Conservation (phyloP, 1,284 basidiomycete species). For the Somion occarium region DNA sequence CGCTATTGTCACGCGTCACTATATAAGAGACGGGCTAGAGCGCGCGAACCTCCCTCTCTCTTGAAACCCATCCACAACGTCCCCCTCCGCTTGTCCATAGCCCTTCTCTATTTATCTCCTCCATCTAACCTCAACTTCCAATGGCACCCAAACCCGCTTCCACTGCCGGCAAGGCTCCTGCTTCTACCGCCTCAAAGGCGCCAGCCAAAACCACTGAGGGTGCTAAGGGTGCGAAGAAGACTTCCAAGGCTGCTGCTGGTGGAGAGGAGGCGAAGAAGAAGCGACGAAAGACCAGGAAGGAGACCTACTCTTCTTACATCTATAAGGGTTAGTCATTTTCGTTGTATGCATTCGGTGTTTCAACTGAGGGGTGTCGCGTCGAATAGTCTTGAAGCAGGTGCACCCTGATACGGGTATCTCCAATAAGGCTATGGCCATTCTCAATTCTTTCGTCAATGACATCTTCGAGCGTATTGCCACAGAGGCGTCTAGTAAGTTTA, state of each 20-base stretch:
- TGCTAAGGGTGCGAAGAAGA: conserved; percentile 83
- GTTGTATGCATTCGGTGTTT: conserved; percentile 34
- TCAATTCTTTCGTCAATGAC: conserved; percentile 92
- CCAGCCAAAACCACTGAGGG: conserved; percentile 65
- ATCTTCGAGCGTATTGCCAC: conserved; percentile 92
- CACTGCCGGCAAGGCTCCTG: conserved; percentile 53
- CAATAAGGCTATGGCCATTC: conserved; percentile 95
- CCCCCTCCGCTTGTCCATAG: no score
- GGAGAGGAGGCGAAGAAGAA: conserved; percentile 75
- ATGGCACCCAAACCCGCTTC: conserved; percentile 41
- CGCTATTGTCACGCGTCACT: conserved; percentile 23
- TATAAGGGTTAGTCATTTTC: conserved; percentile 68
- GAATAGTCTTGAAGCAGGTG: conserved; percentile 79
- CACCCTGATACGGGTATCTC: conserved; percentile 97
- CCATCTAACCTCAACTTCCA: conserved; percentile 8
- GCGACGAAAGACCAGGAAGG: conserved; percentile 85
- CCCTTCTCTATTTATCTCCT: conserved; percentile 7
- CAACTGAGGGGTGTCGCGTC: conserved; percentile 10
- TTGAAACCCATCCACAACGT: conserved; percentile 14
- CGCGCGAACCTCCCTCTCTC: conserved; percentile 11
- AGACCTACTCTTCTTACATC: conserved; percentile 93
- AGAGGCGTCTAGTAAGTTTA: conserved; percentile 77
- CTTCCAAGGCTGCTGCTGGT: conserved; percentile 59
- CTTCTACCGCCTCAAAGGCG: conserved; percentile 69
- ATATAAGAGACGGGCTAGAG: conserved; percentile 22